Evolutionary conservation across 495 filamentous ascomycete genomes (phyloP), one percentile per base, ranked within the genome.

Genomic region (Aspergillus sclerotioniger): DNA sequence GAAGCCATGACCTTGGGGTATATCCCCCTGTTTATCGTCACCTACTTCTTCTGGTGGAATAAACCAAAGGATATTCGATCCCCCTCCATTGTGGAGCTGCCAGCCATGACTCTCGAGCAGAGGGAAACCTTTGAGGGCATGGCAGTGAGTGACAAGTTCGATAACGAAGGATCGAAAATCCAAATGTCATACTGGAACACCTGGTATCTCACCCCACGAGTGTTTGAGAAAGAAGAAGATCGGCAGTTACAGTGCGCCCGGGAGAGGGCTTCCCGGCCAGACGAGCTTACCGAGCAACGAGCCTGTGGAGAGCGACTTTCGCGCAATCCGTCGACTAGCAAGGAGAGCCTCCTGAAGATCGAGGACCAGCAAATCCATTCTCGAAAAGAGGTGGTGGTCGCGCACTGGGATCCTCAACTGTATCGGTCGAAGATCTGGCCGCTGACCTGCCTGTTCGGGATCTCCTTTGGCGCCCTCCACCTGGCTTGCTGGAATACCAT

Each of bases 31-130:
- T 64, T 71, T 52, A 62, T 61, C 3, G 52, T 72, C 20, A 72
- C 68, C 13, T 76, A 72, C 56, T 63, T 68, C 60, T 71, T 71
- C 52, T 75, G 73, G 71, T 75, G 66, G 71, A 41, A 65, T 29
- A 76, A 76, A 56, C 72, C 53, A 12, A 71, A 69, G 50, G 68
- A 73, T 54, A 62, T 75, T 17, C 46, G 60, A 46, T 68, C 68
- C 8, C 71, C 73, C 9, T 70, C 71, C 4, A 47, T 73, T 33
- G 56, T 71, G 12, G 65, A 68, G 29, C 62, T 73, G 21, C 70
- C 68, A 32, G 44, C 45, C 9, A 75, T 75, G 68, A 50, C 51
- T 32, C 25, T 25, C 5, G 65, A 65, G 41, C 62, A 71, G 41
- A 55, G 47, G 39, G 8, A 49, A 7, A 46, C 33, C 3, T 71